Evolutionary conservation across 495 filamentous ascomycete species (phyloP), one percentile per base, ranked within the genome.

Genomic region (Lophiotrema nucula): DNA sequence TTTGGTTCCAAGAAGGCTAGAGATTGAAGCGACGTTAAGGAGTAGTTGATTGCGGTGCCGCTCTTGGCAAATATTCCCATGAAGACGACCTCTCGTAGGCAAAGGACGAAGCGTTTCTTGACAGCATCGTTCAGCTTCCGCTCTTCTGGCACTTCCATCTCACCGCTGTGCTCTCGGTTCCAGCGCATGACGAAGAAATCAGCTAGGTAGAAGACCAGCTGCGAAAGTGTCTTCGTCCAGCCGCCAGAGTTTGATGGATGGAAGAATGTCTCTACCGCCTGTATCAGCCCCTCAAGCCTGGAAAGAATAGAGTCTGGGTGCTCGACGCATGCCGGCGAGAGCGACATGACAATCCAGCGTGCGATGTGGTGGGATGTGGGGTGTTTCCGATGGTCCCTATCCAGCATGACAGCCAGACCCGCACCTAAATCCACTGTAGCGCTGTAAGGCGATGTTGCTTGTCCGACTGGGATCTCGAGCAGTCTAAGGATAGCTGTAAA

Each of bases 61-160:
- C 91, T 95, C 75, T 99, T 98, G 28, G 92, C 84, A 67, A 95
- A 99, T 45, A 99, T 89, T 21, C 95, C 93, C 93, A 97, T 97
- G 72, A 96, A 99, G 23, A 89, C 88, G 37, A 97, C 93, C 55
- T 97, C 93, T 66, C 86, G 83, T 56, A 99, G 67, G 66, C 91
- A 89, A 45, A 95, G 74, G 28, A 99, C 95, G 69, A 99, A 97
- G 28, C 95, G 84, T 61, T 77, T 81, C 77, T 92, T 96, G 48
- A 99, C 66, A 24, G 83, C 82, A 48, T 85, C 81, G 57, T 82
- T 96, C 47, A 99, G 83, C 56, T 75, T 83, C 50, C 93, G 82
- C 33, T 93, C 89, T 23, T 79, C 67, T 3, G 92, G 93, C 1
- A 90, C 76, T 15, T 93, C 87, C 78, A 93, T 82, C 73, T 99